Conservation (phyloP, 176 grass and related monocot species). For the Dendrocalamus sinicus region DNA sequence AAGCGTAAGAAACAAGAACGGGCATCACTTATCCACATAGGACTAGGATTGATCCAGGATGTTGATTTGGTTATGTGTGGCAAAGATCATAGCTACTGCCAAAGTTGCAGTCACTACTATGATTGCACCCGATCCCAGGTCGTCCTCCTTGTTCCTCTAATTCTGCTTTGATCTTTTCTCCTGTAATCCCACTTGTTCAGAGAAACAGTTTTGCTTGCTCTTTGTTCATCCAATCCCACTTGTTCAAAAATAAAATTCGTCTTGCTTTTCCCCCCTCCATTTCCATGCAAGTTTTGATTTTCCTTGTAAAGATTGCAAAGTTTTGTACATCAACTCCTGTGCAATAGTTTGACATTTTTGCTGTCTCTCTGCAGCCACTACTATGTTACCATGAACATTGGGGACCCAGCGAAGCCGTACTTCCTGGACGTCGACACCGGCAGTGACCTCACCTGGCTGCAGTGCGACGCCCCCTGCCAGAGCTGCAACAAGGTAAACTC, state of each 20-base stretch:
- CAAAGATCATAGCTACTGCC: no score
- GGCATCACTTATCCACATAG: no score
- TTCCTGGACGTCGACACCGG: slow-evolving; percentile 93
- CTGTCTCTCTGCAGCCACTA: slow-evolving; percentile 55
- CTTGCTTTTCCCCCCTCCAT: background rate
- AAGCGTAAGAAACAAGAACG: no score
- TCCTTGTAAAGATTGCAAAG: background rate
- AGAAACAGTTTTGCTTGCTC: background rate
- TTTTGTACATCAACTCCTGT: background rate
- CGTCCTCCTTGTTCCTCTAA: background rate
- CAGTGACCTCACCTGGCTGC: slow-evolving; percentile 92
- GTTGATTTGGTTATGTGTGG: no score
- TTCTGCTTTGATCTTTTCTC: background rate
- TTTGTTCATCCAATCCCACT: background rate
- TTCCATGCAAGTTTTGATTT: background rate
- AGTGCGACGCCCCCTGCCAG: slow-evolving; percentile 86
- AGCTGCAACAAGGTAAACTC: slow-evolving; percentile 79
- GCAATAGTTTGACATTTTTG: background rate
- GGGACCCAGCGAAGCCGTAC: slow-evolving; percentile 81
- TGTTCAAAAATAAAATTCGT: background rate
- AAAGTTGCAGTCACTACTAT: no score
- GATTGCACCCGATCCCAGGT: no score
- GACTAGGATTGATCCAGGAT: no score
- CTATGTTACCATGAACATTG: slow-evolving; percentile 74
- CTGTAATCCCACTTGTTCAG: background rate